These are phyloP conservation scores for Diaporthe vexans DNA, from an alignment of 2,329 filamentous ascomycete genomes.

Conservation along the genomic window DNA sequence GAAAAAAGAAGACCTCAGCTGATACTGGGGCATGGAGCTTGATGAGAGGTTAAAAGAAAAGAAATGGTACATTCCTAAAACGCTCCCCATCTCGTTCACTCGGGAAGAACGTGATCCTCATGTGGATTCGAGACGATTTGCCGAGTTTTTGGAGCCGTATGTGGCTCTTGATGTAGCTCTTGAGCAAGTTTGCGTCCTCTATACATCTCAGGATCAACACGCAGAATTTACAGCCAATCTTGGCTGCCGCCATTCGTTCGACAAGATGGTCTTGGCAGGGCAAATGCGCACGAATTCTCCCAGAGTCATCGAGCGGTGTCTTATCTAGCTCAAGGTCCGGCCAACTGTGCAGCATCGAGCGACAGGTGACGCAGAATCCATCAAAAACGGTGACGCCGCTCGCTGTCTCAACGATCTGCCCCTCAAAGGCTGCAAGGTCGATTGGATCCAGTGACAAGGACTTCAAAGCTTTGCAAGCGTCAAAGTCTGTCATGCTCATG, in stretches of 20 bases:
- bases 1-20: no score
- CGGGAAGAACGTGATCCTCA: background rate
- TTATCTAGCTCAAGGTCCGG: background rate
- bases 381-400: background rate
- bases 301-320: background rate
- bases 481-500: background rate
- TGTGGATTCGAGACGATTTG: background rate
- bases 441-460: background rate
- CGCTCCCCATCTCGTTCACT: no score
- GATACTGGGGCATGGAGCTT: no score
- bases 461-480: background rate
- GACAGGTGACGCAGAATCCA: background rate
- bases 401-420: no score
- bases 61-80: no score
- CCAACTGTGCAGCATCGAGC: background rate
- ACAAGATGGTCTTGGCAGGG: background rate
- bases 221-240: background rate
- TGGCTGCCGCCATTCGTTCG: background rate
- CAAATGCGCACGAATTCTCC: background rate
- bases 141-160: background rate
- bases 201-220: accelerated
- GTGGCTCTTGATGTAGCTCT: background rate
- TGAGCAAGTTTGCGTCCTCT: accelerated
- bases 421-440: background rate
- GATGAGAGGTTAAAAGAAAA: no score